phyloP scores from a whole-genome alignment of 371 early-diverging fungal species.

The Funneliformis caledonium region DNA sequence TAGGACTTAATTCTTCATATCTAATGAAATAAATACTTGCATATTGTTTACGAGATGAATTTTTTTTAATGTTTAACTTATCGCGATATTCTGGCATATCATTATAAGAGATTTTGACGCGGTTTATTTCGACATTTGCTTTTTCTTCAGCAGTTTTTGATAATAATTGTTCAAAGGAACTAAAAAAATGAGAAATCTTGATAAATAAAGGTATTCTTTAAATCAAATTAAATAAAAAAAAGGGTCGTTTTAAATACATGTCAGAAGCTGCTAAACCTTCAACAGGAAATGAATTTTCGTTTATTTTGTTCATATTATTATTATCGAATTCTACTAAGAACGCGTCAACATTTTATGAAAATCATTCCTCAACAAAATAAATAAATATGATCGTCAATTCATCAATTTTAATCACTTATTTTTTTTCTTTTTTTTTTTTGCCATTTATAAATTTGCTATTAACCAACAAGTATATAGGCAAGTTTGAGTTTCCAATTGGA shows the following conservation, averaged over 20 bases:
- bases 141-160: background rate
- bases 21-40: slow-evolving; percentile 85
- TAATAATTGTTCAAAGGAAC: background rate
- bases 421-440: too few relatives aligned
- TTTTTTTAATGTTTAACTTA: slow-evolving; percentile 54
- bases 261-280: background rate
- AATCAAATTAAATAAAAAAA: background rate
- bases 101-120: slow-evolving; percentile 18
- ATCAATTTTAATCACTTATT: too few relatives aligned
- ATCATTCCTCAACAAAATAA: background rate
- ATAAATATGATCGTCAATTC: too few relatives aligned
- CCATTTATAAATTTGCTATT: background rate
- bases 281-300: background rate
- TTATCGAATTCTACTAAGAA: background rate
- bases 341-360: background rate
- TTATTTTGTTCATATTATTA: background rate
- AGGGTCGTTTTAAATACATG: background rate
- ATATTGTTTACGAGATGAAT: slow-evolving; percentile 78
- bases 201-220: background rate
- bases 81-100: slow-evolving; percentile 25
- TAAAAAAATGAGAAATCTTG: background rate
- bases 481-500: background rate
- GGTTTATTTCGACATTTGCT: background rate
- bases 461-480: background rate
- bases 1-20: slow-evolving; percentile 64